phyloP scores from a whole-genome alignment of 2,329 filamentous ascomycete species.

The Aplosporella prunicola region DNA sequence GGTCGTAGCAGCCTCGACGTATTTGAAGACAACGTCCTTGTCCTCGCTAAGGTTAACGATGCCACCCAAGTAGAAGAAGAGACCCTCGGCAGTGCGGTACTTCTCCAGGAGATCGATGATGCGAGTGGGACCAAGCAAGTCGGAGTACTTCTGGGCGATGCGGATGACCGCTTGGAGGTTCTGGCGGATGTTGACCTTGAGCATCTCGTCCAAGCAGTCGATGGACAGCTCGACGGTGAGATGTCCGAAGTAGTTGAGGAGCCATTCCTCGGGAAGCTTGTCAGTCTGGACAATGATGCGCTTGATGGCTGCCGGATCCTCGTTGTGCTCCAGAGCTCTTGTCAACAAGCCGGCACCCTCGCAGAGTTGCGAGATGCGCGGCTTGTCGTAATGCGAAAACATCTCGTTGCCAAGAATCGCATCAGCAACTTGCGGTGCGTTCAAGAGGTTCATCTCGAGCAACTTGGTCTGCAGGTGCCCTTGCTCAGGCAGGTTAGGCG shows the following conservation, averaged over 20 bases:
- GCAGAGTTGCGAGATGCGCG: conserved; percentile 79
- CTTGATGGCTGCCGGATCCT: conserved; percentile 83
- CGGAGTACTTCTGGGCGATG: conserved; percentile 95
- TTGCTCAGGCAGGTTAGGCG: conserved; percentile 91
- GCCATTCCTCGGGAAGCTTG: conserved; percentile 83
- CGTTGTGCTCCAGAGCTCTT: conserved; percentile 80
- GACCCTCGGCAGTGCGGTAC: conserved; percentile 91
- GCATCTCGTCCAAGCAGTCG: conserved; percentile 91
- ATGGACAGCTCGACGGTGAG: conserved; percentile 92
- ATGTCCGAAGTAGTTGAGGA: conserved; percentile 86
- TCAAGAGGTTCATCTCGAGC: conserved; percentile 94
- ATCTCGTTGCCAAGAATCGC: conserved; percentile 97
- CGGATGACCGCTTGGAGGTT: conserved; percentile 93
- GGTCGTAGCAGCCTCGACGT: conserved; percentile 91
- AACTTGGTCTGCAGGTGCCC: conserved; percentile 87
- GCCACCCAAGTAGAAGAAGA: conserved; percentile 96
- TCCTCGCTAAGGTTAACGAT: conserved; percentile 97
- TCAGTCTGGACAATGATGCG: conserved; percentile 77
- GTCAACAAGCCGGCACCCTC: conserved; percentile 74
- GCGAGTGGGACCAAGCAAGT: conserved; percentile 76
- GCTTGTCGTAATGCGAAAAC: conserved; percentile 94
- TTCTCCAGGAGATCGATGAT: conserved; percentile 94
- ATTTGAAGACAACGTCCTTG: conserved; percentile 95
- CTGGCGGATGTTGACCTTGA: conserved; percentile 92
- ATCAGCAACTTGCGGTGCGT: conserved; percentile 94